Evolutionary conservation across 1,139 yeast species (phyloP).

Genomic region (Geotrichum restrictum): DNA sequence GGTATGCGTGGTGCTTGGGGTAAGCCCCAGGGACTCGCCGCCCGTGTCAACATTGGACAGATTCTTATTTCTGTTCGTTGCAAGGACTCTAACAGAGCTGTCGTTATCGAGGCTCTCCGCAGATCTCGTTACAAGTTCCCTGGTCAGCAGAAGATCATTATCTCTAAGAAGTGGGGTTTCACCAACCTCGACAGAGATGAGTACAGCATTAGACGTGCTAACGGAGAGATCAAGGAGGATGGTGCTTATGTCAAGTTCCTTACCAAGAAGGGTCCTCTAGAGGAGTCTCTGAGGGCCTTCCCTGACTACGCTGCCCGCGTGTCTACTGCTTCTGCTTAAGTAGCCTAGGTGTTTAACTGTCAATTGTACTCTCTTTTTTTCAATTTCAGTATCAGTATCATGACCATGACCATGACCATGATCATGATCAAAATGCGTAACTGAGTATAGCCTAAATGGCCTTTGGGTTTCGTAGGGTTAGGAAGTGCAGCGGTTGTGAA

Average conservation of each 20-base stretch:
- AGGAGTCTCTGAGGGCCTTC: slow-evolving; percentile 87
- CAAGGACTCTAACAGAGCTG: slow-evolving; percentile 95
- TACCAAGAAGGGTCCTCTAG: slow-evolving; percentile 93
- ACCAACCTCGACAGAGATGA: slow-evolving; percentile 97
- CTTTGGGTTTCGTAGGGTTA: neutral
- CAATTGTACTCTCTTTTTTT: neutral
- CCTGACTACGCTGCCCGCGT: slow-evolving; percentile 64
- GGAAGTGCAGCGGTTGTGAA: neutral
- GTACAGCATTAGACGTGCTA: slow-evolving; percentile 87
- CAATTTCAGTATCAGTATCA: too few species aligned
- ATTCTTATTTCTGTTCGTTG: slow-evolving; percentile 97
- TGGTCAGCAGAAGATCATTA: slow-evolving; percentile 98
- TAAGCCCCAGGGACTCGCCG: slow-evolving; percentile 99
- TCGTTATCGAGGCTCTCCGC: slow-evolving; percentile 98
- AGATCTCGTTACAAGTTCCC: slow-evolving; percentile 99
- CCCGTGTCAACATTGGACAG: slow-evolving; percentile 98
- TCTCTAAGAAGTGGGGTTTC: slow-evolving; percentile 99
- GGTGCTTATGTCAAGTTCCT: slow-evolving; percentile 99
- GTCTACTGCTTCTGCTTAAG: slow-evolving; percentile 30
- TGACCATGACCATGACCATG: too few species aligned
- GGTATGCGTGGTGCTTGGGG: slow-evolving; percentile 99
- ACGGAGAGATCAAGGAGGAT: slow-evolving; percentile 98
- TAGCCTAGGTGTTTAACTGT: neutral
- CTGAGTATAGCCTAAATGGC: neutral
- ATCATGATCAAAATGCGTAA: neutral